Conservation (phyloP, 768 basidiomycete genomes). For the Piloderma croceum region DNA sequence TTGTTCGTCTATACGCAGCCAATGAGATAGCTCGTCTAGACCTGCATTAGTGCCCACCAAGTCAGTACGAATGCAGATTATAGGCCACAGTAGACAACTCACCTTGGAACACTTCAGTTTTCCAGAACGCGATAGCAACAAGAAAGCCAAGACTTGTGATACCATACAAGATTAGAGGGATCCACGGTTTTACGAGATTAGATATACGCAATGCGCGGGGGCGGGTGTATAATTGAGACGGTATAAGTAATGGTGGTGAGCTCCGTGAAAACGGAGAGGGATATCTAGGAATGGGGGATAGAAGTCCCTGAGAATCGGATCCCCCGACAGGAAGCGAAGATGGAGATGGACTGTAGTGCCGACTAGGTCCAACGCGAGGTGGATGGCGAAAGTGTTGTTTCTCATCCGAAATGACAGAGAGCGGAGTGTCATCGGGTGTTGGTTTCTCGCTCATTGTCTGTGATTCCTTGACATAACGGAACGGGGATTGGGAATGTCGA, state of each 20-base stretch:
- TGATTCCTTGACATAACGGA: conserved; percentile 28
- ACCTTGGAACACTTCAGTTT: conserved; percentile 78
- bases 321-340: conserved; percentile 6
- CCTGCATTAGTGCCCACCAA: conserved; percentile 35
- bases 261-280: conserved; percentile 3
- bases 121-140: conserved; percentile 78
- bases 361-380: conserved; percentile 17
- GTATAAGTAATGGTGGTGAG: conserved; percentile 5
- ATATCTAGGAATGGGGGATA: conserved; percentile 10
- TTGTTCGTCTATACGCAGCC: conserved; percentile 65
- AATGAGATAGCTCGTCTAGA: conserved; percentile 76
- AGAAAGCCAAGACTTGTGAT: conserved; percentile 74
- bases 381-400: conserved; percentile 13
- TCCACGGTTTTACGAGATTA: conserved; percentile 64
- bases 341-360: conserved; percentile 10
- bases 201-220: conserved; percentile 49
- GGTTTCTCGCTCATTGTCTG: conserved; percentile 2
- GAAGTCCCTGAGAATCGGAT: conserved; percentile 15
- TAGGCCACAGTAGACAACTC: conserved; percentile 22
- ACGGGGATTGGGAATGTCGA: conserved; percentile 28
- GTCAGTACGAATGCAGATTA: neutral
- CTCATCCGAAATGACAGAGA: conserved; percentile 19
- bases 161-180: conserved; percentile 72
- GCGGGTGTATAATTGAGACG: conserved; percentile 32
- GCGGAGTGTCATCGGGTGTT: conserved; percentile 16